These are phyloP conservation scores for Magnolia officinalis DNA, from an alignment of 164 flowering plant genomes.

Conservation along the genomic window DNA sequence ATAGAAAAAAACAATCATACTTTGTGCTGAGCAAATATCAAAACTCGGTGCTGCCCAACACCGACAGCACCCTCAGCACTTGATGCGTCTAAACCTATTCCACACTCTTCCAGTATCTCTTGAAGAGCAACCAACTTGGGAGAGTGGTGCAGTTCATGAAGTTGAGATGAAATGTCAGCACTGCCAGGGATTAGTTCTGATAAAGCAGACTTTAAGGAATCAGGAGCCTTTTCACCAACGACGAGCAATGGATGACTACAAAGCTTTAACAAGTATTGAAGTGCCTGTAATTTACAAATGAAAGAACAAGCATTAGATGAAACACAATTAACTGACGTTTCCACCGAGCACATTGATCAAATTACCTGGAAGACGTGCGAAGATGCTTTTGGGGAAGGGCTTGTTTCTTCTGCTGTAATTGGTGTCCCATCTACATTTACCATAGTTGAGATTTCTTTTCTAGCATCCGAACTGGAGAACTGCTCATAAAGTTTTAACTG, in stretches of 20 bases:
- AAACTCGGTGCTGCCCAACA: constrained; percentile 90
- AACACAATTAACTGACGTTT: neutral
- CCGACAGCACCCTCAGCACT: constrained; percentile 52
- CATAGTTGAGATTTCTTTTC: constrained; percentile 68
- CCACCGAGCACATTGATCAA: neutral
- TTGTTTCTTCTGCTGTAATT: constrained; percentile 37
- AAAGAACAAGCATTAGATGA: neutral
- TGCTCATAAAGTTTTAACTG: constrained; percentile 89
- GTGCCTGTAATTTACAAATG: constrained; percentile 56
- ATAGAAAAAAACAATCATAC: constrained; percentile 28
- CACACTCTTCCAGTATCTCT: constrained; percentile 98
- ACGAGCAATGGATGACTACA: constrained; percentile 99
- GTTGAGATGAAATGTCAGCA: constrained; percentile 57
- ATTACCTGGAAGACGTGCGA: constrained; percentile 94
- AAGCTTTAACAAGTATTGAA: constrained; percentile 93
- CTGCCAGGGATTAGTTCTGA: constrained; percentile 54
- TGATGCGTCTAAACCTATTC: constrained; percentile 80
- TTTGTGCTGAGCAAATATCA: constrained; percentile 96
- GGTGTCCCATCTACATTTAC: constrained; percentile 47
- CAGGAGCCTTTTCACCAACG: constrained; percentile 61
- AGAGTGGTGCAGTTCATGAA: constrained; percentile 82
- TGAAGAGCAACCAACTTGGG: constrained; percentile 94
- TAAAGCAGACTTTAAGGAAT: constrained; percentile 36
- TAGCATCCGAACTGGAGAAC: constrained; percentile 85
- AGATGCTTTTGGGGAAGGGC: constrained; percentile 65